Conservation (phyloP, 2,329 filamentous ascomycete genomes). For the Talaromyces funiculosus region DNA sequence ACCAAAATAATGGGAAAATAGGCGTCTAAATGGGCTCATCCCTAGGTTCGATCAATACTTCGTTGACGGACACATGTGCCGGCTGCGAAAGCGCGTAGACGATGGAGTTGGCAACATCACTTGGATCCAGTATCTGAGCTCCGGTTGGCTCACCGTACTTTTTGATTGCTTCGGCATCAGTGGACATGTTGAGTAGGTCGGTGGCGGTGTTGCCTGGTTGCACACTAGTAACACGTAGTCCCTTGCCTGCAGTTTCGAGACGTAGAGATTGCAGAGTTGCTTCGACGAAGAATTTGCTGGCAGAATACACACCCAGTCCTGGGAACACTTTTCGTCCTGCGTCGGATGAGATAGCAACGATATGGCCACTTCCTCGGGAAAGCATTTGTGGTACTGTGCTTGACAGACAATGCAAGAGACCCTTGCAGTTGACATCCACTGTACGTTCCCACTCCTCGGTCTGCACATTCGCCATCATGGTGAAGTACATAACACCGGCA, state of each 20-base stretch:
- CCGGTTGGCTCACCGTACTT: constrained; percentile 71
- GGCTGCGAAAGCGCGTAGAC: constrained; percentile 70
- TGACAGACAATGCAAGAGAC: constrained; percentile 66
- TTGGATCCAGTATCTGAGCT: constrained; percentile 66
- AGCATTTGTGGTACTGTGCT: constrained; percentile 68
- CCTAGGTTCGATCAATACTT: constrained; percentile 70
- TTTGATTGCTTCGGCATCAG: constrained; percentile 69
- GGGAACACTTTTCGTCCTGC: constrained; percentile 78
- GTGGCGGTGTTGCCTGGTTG: constrained; percentile 75
- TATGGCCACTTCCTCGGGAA: constrained; percentile 61
- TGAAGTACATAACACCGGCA: constrained; percentile 84
- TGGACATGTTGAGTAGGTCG: constrained; percentile 67
- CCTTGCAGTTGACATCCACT: constrained; percentile 83
- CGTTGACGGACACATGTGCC: constrained; percentile 70
- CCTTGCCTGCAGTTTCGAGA: constrained; percentile 68
- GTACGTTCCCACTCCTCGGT: constrained; percentile 74
- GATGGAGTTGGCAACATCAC: constrained; percentile 67
- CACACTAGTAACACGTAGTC: constrained; percentile 66
- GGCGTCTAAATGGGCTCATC: constrained; percentile 63
- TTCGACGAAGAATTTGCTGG: constrained; percentile 80
- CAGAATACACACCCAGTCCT: constrained; percentile 74
- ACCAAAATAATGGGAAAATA: neutral
- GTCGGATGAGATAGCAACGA: constrained; percentile 77
- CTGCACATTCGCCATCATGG: constrained; percentile 73
- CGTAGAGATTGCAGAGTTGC: constrained; percentile 70